Percentiles rank a stretch among this genome's conserved stretches.
phyloP scores from a whole-genome alignment of 176 grass and related monocot genomes.

The Oryza glaberrima region DNA sequence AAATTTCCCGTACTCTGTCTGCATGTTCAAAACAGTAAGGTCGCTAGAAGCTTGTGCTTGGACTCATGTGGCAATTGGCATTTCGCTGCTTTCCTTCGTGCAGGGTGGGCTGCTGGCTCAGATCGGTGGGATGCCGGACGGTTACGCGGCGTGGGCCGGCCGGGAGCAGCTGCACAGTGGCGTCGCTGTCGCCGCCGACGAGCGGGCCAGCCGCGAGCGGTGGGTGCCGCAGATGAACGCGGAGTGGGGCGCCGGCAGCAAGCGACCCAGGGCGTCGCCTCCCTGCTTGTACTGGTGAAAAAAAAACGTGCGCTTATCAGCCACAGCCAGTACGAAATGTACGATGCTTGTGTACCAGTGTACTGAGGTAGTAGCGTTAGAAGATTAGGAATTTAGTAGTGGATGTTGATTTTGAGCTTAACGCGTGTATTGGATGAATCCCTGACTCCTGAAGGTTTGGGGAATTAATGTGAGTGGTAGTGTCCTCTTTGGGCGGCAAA shows the following conservation, averaged over 20 bases:
- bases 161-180: slow-evolving; percentile 35
- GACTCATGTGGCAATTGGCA: slow-evolving; percentile 15
- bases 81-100: slow-evolving; percentile 10
- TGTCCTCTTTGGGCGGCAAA: not conserved
- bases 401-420: not conserved
- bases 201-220: slow-evolving; percentile 37
- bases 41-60: not conserved
- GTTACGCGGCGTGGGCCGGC: slow-evolving; percentile 35
- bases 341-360: not conserved
- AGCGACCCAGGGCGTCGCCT: slow-evolving; percentile 49
- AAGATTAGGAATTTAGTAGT: not conserved
- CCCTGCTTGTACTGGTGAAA: slow-evolving; percentile 56
- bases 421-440: not conserved
- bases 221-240: slow-evolving; percentile 67
- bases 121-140: slow-evolving; percentile 38
- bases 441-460: not conserved
- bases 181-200: slow-evolving; percentile 31
- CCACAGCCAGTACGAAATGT: not conserved
- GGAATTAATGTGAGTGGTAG: not conserved
- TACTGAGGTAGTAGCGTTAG: not conserved
- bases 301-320: slow-evolving; percentile 6
- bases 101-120: slow-evolving; percentile 47
- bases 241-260: slow-evolving; percentile 44
- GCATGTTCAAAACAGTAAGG: not conserved
- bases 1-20: not conserved